Evolutionary conservation across 768 basidiomycete species (phyloP).

Genomic region (Postia placenta): DNA sequence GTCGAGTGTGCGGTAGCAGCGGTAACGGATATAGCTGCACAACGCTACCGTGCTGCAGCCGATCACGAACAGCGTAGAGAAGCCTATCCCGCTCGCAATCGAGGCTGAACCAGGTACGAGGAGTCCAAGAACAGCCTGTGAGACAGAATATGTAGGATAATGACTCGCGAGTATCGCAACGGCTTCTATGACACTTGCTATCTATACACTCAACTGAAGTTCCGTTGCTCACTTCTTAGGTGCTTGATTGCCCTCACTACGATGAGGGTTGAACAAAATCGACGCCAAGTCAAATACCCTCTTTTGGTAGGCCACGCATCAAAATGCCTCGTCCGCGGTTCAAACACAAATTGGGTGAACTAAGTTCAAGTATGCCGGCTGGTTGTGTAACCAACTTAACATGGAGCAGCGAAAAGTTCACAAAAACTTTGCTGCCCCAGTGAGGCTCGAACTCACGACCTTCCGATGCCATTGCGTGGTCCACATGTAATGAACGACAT

Average conservation of each 20-base stretch:
- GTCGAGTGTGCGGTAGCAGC: slow-evolving; percentile 11
- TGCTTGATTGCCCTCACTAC: no score
- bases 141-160: neutral
- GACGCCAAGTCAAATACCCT: no score
- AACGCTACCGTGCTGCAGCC: neutral
- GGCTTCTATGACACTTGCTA: no score
- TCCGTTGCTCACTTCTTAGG: no score
- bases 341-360: no score
- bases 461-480: slow-evolving; percentile 41
- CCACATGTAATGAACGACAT: neutral
- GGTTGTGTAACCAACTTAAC: no score
- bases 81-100: neutral
- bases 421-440: slow-evolving; percentile 27
- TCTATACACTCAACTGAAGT: no score
- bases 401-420: no score
- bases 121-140: neutral
- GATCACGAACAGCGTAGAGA: neutral
- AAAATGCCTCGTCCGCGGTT: no score
- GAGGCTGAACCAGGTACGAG: neutral
- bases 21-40: neutral
- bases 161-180: slow-evolving; percentile 1
- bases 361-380: no score
- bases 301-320: no score
- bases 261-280: no score
- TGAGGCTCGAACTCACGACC: slow-evolving; percentile 68